Conservation (phyloP, 768 basidiomycete species). For the Tylopilus intermedius region DNA sequence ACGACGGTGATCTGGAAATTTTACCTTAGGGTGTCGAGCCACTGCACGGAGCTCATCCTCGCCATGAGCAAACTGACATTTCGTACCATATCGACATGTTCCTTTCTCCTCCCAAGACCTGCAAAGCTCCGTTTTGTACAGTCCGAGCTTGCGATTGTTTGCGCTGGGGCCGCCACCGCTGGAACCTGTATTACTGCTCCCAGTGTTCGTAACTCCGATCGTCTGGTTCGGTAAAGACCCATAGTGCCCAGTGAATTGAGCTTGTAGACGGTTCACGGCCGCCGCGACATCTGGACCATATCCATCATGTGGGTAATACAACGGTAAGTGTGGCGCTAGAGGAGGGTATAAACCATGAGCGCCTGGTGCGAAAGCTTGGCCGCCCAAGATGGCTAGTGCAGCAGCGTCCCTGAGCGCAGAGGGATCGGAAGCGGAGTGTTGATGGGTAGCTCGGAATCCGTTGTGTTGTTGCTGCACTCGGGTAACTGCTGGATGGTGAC, state of each 20-base stretch:
- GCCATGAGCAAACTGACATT: constrained; percentile 93
- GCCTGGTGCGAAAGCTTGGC: constrained; percentile 45
- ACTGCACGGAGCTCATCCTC: constrained; percentile 83
- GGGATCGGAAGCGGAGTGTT: constrained; percentile 81
- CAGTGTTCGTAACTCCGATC: constrained; percentile 40
- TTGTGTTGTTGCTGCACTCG: constrained; percentile 79
- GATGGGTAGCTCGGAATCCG: constrained; percentile 67
- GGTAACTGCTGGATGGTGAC: constrained; percentile 59
- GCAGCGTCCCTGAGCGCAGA: constrained; percentile 70
- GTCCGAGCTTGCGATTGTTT: constrained; percentile 84
- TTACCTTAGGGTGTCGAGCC: constrained; percentile 84
- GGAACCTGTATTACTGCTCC: constrained; percentile 24
- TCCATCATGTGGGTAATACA: constrained; percentile 65
- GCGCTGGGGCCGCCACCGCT: constrained; percentile 69
- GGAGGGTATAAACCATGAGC: constrained; percentile 53
- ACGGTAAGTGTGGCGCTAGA: constrained; percentile 43
- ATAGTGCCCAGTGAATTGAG: constrained; percentile 52
- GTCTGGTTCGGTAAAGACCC: constrained; percentile 43
- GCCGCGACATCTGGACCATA: constrained; percentile 52
- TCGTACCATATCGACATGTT: constrained; percentile 75
- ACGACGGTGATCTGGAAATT: constrained; percentile 10
- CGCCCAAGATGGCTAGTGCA: constrained; percentile 58
- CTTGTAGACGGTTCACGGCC: constrained; percentile 60
- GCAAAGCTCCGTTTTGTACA: constrained; percentile 90
- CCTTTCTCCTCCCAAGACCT: constrained; percentile 93